Evolutionary conservation across 805 yeast genomes (phyloP), one percentile per base, ranked within the genome.

Genomic region (Candida krabiensis): DNA sequence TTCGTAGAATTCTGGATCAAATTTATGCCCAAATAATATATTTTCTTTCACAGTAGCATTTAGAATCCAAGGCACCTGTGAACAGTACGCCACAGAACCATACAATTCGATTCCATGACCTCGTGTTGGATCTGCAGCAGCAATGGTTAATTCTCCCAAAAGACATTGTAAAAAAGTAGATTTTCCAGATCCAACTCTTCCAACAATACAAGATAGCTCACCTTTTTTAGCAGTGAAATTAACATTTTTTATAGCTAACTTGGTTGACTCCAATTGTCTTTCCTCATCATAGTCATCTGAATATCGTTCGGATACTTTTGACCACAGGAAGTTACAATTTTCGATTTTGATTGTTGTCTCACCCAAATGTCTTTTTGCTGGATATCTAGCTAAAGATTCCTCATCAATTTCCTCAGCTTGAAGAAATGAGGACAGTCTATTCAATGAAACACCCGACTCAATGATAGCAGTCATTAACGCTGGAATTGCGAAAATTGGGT

Each of bases 41-140:
- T 93, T 93, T 21, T 93, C 97, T 51, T 78, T 83, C 4, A 93
- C 91, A 3, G 95, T 73, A 24, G 96, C 98, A 58, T 93, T 93
- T 85, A 89, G 84, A 47, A 93, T 89, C 99, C 99, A 93, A 1
- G 99, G 95, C 27, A 85, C 71, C 55, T 80, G 86, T 1, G 85
- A 69, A 55, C 84, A 79, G 49, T 77, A 80, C 0, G 85, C 83
- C 29, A 78, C 54, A 2, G 70, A 53, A 4, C 81, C 80, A n/a
- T 43, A 43, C 9, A 63, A 39, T 4, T 49, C 42, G 3, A 63
- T 48, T 25, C 53, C 57, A 21, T 42, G 43, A 3, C 52, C 39
- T 33, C 43, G 43, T 3, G 60, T 56, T 13, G 55, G 43, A 38
- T 62, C 55, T 3, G 56, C 35, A 4, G 66, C 54, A 8, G 58